Evolutionary conservation across 75 land plant species (phyloP).

Genomic region (Picea glauca): DNA sequence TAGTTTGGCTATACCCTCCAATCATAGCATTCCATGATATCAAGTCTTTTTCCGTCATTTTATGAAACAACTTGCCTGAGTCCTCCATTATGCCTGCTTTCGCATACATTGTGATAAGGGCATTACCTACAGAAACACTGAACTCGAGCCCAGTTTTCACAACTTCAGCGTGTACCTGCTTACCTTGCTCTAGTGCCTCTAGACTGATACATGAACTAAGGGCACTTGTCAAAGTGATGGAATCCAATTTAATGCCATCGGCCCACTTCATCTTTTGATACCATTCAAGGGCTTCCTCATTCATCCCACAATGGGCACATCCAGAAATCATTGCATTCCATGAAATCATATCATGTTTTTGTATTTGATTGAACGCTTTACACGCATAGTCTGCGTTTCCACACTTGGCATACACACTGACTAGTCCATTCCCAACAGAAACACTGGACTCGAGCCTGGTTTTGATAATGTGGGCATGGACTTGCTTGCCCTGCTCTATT

Average conservation of each 20-base stretch:
- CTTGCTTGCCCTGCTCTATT: background rate
- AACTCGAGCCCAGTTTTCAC: conserved; percentile 10
- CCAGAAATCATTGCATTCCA: conserved; percentile 70
- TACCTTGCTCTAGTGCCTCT: conserved; percentile 15
- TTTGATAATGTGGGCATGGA: conserved; percentile 15
- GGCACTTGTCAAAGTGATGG: conserved; percentile 39
- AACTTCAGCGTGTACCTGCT: conserved; percentile 11
- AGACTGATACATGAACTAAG: conserved; percentile 52
- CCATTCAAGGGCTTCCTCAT: conserved; percentile 33
- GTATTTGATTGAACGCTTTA: conserved; percentile 7
- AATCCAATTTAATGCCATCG: conserved; percentile 26
- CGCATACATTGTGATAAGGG: conserved; percentile 38
- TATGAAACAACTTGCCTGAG: conserved; percentile 41
- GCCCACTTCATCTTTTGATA: conserved; percentile 33
- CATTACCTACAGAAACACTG: conserved; percentile 20
- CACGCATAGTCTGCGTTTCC: conserved; percentile 11
- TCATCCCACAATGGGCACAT: conserved; percentile 29
- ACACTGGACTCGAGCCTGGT: conserved; percentile 14
- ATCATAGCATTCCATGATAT: conserved; percentile 63
- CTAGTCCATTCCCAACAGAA: conserved; percentile 20
- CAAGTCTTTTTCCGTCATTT: conserved; percentile 32
- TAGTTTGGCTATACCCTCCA: conserved; percentile 1
- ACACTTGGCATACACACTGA: conserved; percentile 27
- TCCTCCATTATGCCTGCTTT: conserved; percentile 18
- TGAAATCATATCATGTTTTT: conserved; percentile 22